A percentile compares a stretch with the other conserved stretches of the same genome.
Evolutionary conservation across 192 early-diverging fungal genomes (phyloP).

Genomic region (Coemansia sp.): DNA sequence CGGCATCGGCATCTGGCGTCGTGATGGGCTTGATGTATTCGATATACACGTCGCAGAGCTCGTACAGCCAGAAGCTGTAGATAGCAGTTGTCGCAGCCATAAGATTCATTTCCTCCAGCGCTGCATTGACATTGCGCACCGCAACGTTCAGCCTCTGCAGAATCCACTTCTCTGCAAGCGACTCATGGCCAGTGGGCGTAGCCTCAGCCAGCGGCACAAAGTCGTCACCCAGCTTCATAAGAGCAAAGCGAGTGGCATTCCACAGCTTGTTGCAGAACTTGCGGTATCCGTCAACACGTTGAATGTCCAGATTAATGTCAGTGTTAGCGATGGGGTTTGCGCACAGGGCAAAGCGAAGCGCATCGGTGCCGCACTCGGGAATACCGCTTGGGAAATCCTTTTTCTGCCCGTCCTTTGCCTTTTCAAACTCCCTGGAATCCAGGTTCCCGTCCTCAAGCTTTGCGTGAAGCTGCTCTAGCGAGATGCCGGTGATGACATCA

Average conservation of each 20-base stretch:
- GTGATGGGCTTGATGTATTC: slow-evolving; percentile 90
- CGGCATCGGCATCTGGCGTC: slow-evolving; percentile 58
- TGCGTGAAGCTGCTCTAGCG: slow-evolving; percentile 72
- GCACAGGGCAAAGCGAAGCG: slow-evolving; percentile 80
- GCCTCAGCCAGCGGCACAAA: slow-evolving; percentile 69
- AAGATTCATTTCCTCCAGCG: slow-evolving; percentile 83
- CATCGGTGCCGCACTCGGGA: slow-evolving; percentile 97
- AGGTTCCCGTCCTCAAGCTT: slow-evolving; percentile 85
- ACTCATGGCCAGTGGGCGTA: slow-evolving; percentile 72
- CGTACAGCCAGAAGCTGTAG: slow-evolving; percentile 94
- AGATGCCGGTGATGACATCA: slow-evolving; percentile 94
- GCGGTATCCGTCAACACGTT: slow-evolving; percentile 97
- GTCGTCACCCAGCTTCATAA: slow-evolving; percentile 89
- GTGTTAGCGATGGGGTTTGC: slow-evolving; percentile 75
- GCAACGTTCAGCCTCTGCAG: slow-evolving; percentile 85
- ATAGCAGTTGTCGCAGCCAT: slow-evolving; percentile 86
- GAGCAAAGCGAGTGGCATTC: slow-evolving; percentile 96
- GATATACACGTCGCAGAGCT: slow-evolving; percentile 97
- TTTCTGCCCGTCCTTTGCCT: slow-evolving; percentile 82
- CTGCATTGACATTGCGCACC: slow-evolving; percentile 71
- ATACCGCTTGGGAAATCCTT: slow-evolving; percentile 95
- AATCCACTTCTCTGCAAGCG: slow-evolving; percentile 91
- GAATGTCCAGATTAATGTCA: slow-evolving; percentile 92
- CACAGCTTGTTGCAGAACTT: slow-evolving; percentile 99
- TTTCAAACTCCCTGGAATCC: slow-evolving; percentile 83